A percentile compares a stretch with the other conserved stretches of the same genome.
Conservation (phyloP, 2,329 filamentous ascomycete genomes). For the Ophiosphaerella korrae region DNA sequence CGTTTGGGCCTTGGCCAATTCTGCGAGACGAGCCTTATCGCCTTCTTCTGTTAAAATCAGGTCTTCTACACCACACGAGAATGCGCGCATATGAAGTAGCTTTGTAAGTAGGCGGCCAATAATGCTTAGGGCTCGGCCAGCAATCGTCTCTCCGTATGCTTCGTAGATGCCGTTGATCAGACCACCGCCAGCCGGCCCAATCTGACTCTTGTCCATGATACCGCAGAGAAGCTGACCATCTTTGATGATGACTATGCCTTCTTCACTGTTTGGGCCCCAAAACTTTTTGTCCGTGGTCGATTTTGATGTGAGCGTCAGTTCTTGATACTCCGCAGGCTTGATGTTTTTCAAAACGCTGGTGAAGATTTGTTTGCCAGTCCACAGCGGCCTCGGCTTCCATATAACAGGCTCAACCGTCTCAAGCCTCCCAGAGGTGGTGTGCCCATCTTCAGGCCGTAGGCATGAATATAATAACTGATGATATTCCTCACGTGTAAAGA, state of each 20-base stretch:
- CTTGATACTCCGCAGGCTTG: slow-evolving; percentile 74
- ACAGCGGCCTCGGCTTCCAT: slow-evolving; percentile 77
- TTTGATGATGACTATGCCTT: slow-evolving; percentile 79
- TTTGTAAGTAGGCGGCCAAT: slow-evolving; percentile 88
- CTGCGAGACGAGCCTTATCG: slow-evolving; percentile 71
- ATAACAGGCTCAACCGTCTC: slow-evolving; percentile 81
- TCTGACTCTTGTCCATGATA: slow-evolving; percentile 93
- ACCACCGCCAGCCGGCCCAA: slow-evolving; percentile 84
- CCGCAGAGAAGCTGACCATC: slow-evolving; percentile 87
- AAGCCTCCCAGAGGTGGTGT: slow-evolving; percentile 82
- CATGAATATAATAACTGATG: slow-evolving; percentile 93
- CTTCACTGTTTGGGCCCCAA: slow-evolving; percentile 78
- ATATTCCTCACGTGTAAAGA: slow-evolving; percentile 87
- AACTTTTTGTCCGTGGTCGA: slow-evolving; percentile 77
- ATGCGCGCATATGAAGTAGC: slow-evolving; percentile 89
- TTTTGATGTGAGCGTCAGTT: slow-evolving; percentile 78
- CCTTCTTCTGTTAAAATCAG: slow-evolving; percentile 81
- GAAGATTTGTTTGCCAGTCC: slow-evolving; percentile 97
- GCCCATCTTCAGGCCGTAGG: slow-evolving; percentile 85
- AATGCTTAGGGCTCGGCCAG: slow-evolving; percentile 86
- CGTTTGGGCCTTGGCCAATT: slow-evolving; percentile 67
- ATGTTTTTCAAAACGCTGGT: slow-evolving; percentile 94
- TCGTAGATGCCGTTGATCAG: slow-evolving; percentile 93
- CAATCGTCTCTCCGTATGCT: slow-evolving; percentile 83
- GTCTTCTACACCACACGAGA: slow-evolving; percentile 97